phyloP scores from a whole-genome alignment of 1,139 yeast species.

The Pneumocystis sp. region DNA sequence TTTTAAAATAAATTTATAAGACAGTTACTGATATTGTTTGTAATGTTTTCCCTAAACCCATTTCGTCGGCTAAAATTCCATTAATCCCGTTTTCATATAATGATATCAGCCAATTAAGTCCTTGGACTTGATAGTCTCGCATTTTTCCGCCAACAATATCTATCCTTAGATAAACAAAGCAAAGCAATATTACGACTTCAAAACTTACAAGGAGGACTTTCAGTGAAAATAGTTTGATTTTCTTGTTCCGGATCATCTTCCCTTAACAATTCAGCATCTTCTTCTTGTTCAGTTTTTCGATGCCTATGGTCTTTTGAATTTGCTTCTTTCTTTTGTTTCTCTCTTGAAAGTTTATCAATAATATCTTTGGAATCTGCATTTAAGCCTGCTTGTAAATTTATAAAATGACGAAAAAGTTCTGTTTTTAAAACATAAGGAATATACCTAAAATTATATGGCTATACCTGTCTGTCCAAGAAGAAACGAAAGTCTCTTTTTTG shows the following conservation, averaged over 20 bases:
- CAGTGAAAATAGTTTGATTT: constrained; percentile 51
- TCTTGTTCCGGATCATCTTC: constrained; percentile 53
- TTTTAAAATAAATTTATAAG: neutral
- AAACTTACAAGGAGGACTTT: constrained; percentile 51
- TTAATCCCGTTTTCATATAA: constrained; percentile 95
- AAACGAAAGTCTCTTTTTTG: constrained; percentile 67
- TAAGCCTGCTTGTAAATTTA: constrained; percentile 62
- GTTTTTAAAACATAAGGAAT: neutral
- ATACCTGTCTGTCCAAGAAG: constrained; percentile 51
- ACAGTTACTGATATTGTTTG: constrained; percentile 56
- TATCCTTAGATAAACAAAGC: constrained; percentile 49
- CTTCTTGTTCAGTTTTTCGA: constrained; percentile 44
- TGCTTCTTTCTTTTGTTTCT: constrained; percentile 18
- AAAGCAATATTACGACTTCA: constrained; percentile 11
- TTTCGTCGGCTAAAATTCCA: constrained; percentile 95
- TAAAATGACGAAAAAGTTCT: constrained; percentile 75
- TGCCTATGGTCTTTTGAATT: constrained; percentile 20
- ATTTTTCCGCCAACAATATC: constrained; percentile 55
- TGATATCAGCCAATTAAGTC: constrained; percentile 93
- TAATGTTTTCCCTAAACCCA: constrained; percentile 97
- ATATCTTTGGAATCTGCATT: constrained; percentile 50
- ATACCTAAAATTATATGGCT: neutral
- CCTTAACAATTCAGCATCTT: constrained; percentile 70
- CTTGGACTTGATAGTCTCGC: constrained; percentile 91
- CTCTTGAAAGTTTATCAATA: constrained; percentile 28